Percentiles rank a stretch among this genome's conserved stretches.
These are phyloP conservation scores for Venturia pyrina DNA, from an alignment of 2,329 filamentous ascomycete genomes.

Conservation along the genomic window DNA sequence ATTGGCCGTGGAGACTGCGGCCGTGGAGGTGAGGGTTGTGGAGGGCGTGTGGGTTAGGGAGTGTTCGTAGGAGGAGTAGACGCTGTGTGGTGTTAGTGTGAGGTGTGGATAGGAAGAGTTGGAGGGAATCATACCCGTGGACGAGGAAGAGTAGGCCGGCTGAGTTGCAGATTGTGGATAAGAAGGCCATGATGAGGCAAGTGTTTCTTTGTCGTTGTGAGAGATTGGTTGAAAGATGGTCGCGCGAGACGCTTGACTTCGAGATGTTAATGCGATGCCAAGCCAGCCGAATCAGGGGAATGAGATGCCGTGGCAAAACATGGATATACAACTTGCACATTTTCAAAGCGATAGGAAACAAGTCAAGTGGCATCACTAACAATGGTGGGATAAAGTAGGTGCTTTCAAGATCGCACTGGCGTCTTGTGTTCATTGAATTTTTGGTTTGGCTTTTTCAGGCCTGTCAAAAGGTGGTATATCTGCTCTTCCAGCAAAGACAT, in stretches of 20 bases:
- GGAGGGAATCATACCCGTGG: conserved; percentile 61
- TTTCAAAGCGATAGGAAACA: background rate
- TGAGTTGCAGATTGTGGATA: conserved; percentile 60
- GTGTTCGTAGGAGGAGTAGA: conserved; percentile 94
- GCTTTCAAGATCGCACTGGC: background rate
- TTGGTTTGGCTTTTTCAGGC: background rate
- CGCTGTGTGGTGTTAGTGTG: conserved; percentile 43
- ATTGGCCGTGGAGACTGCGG: conserved; percentile 11
- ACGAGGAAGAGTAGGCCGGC: conserved; percentile 69
- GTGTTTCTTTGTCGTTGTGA: background rate
- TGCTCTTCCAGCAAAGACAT: background rate
- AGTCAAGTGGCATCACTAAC: background rate
- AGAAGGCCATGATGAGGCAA: conserved; percentile 51
- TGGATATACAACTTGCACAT: background rate
- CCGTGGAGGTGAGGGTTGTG: conserved; percentile 27
- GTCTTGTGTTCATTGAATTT: background rate
- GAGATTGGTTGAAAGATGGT: background rate
- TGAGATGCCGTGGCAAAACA: background rate
- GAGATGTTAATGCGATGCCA: background rate
- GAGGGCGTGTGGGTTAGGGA: conserved; percentile 51
- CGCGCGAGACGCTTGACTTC: background rate
- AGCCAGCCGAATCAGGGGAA: background rate
- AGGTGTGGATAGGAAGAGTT: conserved; percentile 9
- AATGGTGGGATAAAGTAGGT: background rate
- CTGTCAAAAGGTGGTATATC: conserved; percentile 2